These are phyloP conservation scores for Dichotomopilus funicola DNA, from an alignment of 2,329 filamentous ascomycete species.

Conservation along the genomic window DNA sequence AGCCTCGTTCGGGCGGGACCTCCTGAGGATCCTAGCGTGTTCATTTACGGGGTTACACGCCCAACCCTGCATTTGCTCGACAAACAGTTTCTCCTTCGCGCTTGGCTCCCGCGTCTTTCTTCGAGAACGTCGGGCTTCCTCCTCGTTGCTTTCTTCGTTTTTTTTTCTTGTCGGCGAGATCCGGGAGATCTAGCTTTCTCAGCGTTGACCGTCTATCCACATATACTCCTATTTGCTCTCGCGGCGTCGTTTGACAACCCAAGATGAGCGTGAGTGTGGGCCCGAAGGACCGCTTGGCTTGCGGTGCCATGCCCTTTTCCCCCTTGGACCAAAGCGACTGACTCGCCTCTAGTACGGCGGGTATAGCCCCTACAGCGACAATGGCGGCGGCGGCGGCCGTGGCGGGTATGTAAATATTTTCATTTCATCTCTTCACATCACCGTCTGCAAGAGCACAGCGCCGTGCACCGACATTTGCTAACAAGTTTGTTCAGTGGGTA, in stretches of 20 bases:
- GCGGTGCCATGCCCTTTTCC: too few species aligned
- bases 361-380: constrained; percentile 12
- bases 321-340: not conserved
- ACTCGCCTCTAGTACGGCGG: constrained; percentile 14
- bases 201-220: not conserved
- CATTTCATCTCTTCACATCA: not conserved
- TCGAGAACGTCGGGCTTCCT: not conserved
- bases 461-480: not conserved
- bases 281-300: too few species aligned
- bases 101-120: not conserved
- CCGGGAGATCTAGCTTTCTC: not conserved
- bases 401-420: constrained; percentile 8
- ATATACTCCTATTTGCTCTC: not conserved
- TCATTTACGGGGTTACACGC: constrained; percentile 11
- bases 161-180: not conserved
- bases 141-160: not conserved
- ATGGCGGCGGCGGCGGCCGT: constrained; percentile 1
- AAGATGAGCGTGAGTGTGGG: constrained; percentile 11
- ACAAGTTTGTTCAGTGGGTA: constrained; percentile 23
- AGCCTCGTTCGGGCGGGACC: constrained; percentile 18
- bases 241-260: constrained; percentile 9
- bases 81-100: not conserved
- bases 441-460: not conserved
- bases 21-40: constrained; percentile 20
- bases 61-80: constrained; percentile 7